Percentiles rank a stretch among this genome's conserved stretches.
Conservation (phyloP, 129 eudicot species). For the Ambrosia trifida region DNA sequence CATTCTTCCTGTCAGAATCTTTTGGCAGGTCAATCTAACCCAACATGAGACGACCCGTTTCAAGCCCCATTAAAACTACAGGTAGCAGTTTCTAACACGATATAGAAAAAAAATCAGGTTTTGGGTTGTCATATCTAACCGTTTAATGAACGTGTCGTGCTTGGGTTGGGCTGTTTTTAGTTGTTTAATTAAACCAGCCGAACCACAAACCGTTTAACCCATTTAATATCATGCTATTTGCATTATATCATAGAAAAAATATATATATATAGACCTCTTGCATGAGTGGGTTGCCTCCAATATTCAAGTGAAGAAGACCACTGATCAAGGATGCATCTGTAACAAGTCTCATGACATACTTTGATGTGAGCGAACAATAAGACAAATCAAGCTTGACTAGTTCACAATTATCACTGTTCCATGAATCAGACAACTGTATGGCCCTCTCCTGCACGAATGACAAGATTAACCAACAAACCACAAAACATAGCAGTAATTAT, state of each 20-base stretch:
- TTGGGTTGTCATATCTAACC: no score
- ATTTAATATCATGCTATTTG: background rate
- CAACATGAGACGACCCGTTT: background rate
- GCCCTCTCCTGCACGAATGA: slow-evolving; percentile 71
- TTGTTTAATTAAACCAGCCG: background rate
- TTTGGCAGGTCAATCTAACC: background rate
- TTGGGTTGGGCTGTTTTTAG: no score
- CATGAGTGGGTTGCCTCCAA: slow-evolving; percentile 64
- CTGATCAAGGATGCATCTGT: slow-evolving; percentile 44
- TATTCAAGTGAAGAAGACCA: slow-evolving; percentile 65
- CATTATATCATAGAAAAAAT: background rate
- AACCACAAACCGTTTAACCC: background rate
- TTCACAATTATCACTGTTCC: slow-evolving; percentile 59
- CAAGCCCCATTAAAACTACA: no score
- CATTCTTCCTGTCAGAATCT: slow-evolving; percentile 22
- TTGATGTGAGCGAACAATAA: slow-evolving; percentile 59
- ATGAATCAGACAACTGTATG: slow-evolving; percentile 61
- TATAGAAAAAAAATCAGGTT: no score
- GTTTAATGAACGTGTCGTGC: no score
- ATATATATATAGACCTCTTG: slow-evolving; percentile 53
- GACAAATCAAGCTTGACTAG: slow-evolving; percentile 78
- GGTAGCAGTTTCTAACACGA: no score
- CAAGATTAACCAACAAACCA: background rate
- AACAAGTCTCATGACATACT: slow-evolving; percentile 43
- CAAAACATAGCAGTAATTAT: background rate